Conservation (phyloP, 2,329 filamentous ascomycete species). For the Colletotrichum sp. region DNA sequence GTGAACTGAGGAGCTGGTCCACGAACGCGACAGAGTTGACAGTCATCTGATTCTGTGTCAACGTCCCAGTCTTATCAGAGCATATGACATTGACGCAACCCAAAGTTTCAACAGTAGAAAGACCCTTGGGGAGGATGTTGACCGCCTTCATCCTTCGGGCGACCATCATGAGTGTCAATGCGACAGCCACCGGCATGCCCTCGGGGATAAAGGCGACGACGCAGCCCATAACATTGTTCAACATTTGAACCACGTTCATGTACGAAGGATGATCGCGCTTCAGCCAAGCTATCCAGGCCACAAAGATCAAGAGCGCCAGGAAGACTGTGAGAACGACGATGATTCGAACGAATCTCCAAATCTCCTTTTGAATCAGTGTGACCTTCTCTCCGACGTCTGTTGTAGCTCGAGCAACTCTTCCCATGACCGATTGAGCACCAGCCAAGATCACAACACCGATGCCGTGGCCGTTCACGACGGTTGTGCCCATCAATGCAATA, state of each 20-base stretch:
- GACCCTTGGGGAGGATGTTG: slow-evolving; percentile 34
- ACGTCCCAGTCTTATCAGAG: slow-evolving; percentile 46
- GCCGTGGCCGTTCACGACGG: neutral
- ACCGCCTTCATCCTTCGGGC: slow-evolving; percentile 47
- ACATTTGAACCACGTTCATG: neutral
- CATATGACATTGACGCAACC: slow-evolving; percentile 21
- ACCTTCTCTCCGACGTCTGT: neutral
- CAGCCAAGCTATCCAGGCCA: slow-evolving; percentile 41
- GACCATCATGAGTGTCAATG: slow-evolving; percentile 46
- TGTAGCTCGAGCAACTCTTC: neutral
- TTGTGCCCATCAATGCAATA: neutral
- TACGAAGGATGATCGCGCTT: slow-evolving; percentile 32
- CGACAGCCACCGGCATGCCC: slow-evolving; percentile 43
- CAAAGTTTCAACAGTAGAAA: neutral
- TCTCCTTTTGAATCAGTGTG: neutral
- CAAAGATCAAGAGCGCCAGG: slow-evolving; percentile 26
- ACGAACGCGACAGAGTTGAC: slow-evolving; percentile 43
- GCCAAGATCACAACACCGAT: neutral
- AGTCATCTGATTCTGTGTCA: slow-evolving; percentile 50
- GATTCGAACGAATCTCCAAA: neutral
- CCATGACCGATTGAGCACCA: neutral
- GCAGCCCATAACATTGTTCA: neutral
- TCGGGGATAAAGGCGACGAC: slow-evolving; percentile 26
- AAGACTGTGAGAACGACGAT: neutral
- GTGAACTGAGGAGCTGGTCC: slow-evolving; percentile 25